Conservation (phyloP, 2,329 filamentous ascomycete genomes). For the Scytalidium sp. region DNA sequence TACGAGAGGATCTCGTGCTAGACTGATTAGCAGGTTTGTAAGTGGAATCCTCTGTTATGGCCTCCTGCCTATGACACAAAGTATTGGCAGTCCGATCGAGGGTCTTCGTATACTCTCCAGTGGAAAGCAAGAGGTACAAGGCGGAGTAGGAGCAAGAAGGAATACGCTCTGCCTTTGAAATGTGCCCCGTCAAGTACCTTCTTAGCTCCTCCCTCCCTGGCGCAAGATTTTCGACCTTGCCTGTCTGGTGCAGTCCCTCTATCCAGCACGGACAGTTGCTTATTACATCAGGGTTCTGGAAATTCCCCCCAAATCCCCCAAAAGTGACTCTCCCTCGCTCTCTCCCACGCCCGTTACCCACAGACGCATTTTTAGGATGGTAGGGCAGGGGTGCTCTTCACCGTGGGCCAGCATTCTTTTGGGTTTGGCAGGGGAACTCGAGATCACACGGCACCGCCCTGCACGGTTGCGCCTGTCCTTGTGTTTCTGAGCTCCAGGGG, state of each 20-base stretch:
- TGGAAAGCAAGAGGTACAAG: not conserved
- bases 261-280: not conserved
- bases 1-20: not conserved
- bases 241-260: not conserved
- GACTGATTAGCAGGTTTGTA: not conserved
- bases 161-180: not conserved
- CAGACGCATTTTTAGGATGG: not conserved
- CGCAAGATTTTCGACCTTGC: not conserved
- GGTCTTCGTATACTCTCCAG: not conserved
- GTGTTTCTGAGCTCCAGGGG: not conserved
- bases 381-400: not conserved
- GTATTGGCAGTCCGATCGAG: conserved; percentile 5
- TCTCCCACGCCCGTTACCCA: not conserved
- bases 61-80: conserved; percentile 7
- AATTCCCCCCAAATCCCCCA: not conserved
- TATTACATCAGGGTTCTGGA: not conserved
- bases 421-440: not conserved
- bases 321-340: too few species aligned
- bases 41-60: not conserved
- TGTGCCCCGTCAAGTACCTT: not conserved
- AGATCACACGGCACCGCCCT: not conserved
- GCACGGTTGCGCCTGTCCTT: too few species aligned
- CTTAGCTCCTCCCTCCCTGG: not conserved
- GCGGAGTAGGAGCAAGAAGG: not conserved
- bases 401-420: not conserved